Evolutionary conservation across 208 protist genomes (phyloP).

Genomic region (Naegleria fowleri): DNA sequence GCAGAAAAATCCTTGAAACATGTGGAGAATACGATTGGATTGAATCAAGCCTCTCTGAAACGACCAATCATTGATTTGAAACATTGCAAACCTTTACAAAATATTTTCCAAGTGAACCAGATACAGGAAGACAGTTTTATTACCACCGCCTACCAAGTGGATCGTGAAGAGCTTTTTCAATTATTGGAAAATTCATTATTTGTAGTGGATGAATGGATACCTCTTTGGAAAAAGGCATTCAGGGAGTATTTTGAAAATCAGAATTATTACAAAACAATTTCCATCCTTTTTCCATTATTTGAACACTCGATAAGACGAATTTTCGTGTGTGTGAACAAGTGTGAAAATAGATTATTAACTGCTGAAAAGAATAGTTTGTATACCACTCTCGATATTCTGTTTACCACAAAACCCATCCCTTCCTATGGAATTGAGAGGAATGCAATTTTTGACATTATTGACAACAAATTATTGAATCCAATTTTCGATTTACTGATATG

Average conservation of each 20-base stretch:
- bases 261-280: background rate
- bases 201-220: background rate
- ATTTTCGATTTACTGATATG: conserved; percentile 17
- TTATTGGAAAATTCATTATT: background rate
- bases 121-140: background rate
- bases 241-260: background rate
- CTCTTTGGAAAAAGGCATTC: background rate
- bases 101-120: background rate
- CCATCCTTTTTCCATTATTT: background rate
- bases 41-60: background rate
- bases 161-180: background rate
- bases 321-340: conserved; percentile 16
- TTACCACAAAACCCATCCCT: background rate
- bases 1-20: background rate
- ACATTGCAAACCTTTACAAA: background rate
- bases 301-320: conserved; percentile 10
- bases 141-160: background rate
- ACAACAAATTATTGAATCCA: background rate
- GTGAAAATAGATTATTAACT: background rate
- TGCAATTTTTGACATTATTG: background rate
- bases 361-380: conserved; percentile 11
- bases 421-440: background rate
- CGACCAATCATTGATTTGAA: background rate
- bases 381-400: conserved; percentile 15
- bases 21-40: background rate